Evolutionary conservation across 106 monocot species (phyloP).

Genomic region (Vanilla planifolia): DNA sequence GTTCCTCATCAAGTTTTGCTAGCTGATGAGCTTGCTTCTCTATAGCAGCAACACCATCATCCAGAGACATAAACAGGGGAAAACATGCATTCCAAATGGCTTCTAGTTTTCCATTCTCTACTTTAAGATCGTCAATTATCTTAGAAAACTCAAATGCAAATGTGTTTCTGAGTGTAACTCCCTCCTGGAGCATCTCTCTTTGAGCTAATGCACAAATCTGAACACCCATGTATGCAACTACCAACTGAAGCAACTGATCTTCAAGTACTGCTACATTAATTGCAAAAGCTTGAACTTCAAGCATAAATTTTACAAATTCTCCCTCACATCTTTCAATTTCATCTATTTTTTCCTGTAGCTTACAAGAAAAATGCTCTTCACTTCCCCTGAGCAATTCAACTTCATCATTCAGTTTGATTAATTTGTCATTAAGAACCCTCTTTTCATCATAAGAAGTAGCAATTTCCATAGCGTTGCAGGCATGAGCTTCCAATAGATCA

Average conservation of each 20-base stretch:
- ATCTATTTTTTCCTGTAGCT: constrained; percentile 14
- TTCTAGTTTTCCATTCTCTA: constrained; percentile 45
- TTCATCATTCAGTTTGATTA: constrained; percentile 14
- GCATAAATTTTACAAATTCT: constrained; percentile 34
- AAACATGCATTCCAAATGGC: constrained; percentile 38
- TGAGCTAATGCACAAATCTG: constrained; percentile 36
- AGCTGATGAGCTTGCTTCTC: constrained; percentile 44
- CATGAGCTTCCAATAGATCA: constrained; percentile 12
- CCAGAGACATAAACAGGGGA: constrained; percentile 30
- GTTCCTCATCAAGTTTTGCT: constrained; percentile 14
- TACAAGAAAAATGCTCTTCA: constrained; percentile 14
- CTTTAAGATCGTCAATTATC: constrained; percentile 37
- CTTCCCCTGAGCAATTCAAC: constrained; percentile 24
- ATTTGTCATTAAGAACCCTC: constrained; percentile 9
- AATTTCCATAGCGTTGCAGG: constrained; percentile 27
- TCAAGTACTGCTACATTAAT: constrained; percentile 42
- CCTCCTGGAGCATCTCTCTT: constrained; percentile 36
- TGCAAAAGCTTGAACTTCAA: constrained; percentile 31
- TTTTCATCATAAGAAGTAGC: constrained; percentile 21
- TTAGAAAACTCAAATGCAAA: constrained; percentile 25
- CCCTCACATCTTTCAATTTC: constrained; percentile 28
- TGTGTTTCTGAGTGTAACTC: constrained; percentile 23
- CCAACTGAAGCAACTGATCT: constrained; percentile 53
- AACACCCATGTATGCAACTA: constrained; percentile 41
- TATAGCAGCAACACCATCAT: constrained; percentile 28